Conservation (phyloP, 2,329 filamentous ascomycete genomes). For the Monilinia fructicola region DNA sequence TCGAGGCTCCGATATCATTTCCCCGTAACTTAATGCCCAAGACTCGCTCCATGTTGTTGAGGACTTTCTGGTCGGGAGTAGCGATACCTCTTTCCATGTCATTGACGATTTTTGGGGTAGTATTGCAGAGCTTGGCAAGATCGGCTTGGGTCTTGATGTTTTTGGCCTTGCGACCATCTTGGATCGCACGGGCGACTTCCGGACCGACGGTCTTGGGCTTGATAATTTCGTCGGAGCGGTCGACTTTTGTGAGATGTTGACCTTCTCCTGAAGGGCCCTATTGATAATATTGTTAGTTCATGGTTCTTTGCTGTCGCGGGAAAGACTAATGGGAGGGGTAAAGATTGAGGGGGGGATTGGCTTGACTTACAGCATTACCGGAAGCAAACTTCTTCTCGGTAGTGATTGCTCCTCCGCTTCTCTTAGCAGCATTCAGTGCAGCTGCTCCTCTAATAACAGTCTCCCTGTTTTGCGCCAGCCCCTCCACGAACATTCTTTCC, state of each 20-base stretch:
- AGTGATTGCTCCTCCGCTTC: slow-evolving; percentile 69
- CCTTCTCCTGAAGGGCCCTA: slow-evolving; percentile 57
- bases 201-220: slow-evolving; percentile 90
- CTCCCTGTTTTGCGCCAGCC: slow-evolving; percentile 64
- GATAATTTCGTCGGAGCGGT: slow-evolving; percentile 95
- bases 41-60: slow-evolving; percentile 74
- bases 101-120: slow-evolving; percentile 73
- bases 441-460: slow-evolving; percentile 82
- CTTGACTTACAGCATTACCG: slow-evolving; percentile 71
- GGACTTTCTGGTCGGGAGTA: slow-evolving; percentile 78
- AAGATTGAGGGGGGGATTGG: background rate
- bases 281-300: slow-evolving; percentile 26
- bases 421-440: slow-evolving; percentile 85
- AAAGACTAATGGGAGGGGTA: slow-evolving; percentile 9
- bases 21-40: slow-evolving; percentile 88
- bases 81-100: slow-evolving; percentile 82
- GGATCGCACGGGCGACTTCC: slow-evolving; percentile 79
- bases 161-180: slow-evolving; percentile 73
- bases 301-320: background rate
- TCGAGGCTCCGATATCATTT: slow-evolving; percentile 78
- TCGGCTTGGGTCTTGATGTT: slow-evolving; percentile 92
- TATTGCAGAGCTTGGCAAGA: slow-evolving; percentile 85
- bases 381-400: slow-evolving; percentile 91
- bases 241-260: slow-evolving; percentile 95
- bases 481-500: slow-evolving; percentile 78